Evolutionary conservation across 495 filamentous ascomycete genomes (phyloP), one percentile per base, ranked within the genome.

Genomic region (Acidomyces sp.): DNA sequence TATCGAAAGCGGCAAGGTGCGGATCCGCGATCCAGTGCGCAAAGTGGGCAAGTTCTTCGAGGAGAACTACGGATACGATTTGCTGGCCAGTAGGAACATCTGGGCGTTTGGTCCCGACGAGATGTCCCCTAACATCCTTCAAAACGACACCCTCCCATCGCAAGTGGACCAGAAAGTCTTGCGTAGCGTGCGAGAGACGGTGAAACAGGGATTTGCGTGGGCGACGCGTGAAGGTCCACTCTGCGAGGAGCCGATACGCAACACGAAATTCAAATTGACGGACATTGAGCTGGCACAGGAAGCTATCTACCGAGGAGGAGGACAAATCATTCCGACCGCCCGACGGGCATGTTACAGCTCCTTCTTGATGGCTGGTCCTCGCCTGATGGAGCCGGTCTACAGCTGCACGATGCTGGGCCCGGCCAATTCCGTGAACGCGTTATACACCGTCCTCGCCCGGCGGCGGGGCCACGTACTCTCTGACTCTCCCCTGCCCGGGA

Each of bases 51-150:
- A 87, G 52, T 96, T 90, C 65, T 96, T 97, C 58, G 86, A 95
- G 62, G 84, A 94, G 34, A 92, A 85, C 51, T 93, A 96, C 55
- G 88, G 85, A 45, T 97, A 88, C 83, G 90, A 97, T 63, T 72
- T 94, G 43, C 72, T 97, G 30, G 88, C 90, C 11, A 82, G 82
- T 21, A 70, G 90, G 55, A 94, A 85, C 58, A 94, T 97, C 54
- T 97, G 90, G 90, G 92, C 92, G 10, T 97, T 97, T 63, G 90
- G 90, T 1, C 92, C 90, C 17, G 88, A 96, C 43, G 90, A 96
- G 52, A 79, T 77, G 66, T 84, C 85, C 2, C 88, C 90, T 22
- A 97, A 97, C 60, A 92, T 97, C 45, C 65, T 97, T 28, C 87
- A 93, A 63, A 88, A 97, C 58, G 90, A 97, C 60, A 96, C 90